Base-by-base conservation (phyloP, 306 rosid genomes). In the Vigna mungo region DNA sequence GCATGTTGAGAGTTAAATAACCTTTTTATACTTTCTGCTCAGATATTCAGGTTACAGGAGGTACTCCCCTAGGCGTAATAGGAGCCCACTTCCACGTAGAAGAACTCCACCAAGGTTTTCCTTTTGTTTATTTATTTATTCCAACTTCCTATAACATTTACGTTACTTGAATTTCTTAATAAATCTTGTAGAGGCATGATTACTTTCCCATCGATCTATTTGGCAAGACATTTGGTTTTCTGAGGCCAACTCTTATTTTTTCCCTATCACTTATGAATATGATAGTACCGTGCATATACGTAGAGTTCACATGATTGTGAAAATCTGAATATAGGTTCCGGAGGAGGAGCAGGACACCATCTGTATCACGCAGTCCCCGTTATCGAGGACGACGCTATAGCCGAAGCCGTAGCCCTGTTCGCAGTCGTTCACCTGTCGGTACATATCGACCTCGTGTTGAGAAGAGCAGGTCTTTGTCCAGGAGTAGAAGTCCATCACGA, bases 71-170 rank as follows among this genome's bases (percentile, higher is more conserved):
- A 87, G 99, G 89, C 97, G 97, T 11, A 88, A 79, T 69, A 84
- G 99, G 84, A 92, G 97, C 89, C 94, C 98, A 21, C 96, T 90
- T n/a, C 93, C 88, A 12, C 89, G 97, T 39, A 90, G 87, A 78
- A 88, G 97, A 83, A 90, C 94, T 54, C 97, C 97, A 21, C 86
- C 88, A 65, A 92, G 99, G 99, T 95, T 13, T 68, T 75, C 78
- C 4, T 21, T 72, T 80, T 70, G 8, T 20, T 14, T 18, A 39
- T 39, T 41, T 41, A 5, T 44, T 44, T 44, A 12, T 11, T 44
- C 72, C 37, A 12, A 21, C 37, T 16, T 9, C 5, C 1, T 20
- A 10, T 11, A 4, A 1, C 43, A 64, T 56, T 11, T 9, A 3
- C 30, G 6, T 10, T 64, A 10, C n/a, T 39, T 44, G 49, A 44